Evolutionary conservation across 495 filamentous ascomycete species (phyloP).

Genomic region (Clavariopsis aquatica): DNA sequence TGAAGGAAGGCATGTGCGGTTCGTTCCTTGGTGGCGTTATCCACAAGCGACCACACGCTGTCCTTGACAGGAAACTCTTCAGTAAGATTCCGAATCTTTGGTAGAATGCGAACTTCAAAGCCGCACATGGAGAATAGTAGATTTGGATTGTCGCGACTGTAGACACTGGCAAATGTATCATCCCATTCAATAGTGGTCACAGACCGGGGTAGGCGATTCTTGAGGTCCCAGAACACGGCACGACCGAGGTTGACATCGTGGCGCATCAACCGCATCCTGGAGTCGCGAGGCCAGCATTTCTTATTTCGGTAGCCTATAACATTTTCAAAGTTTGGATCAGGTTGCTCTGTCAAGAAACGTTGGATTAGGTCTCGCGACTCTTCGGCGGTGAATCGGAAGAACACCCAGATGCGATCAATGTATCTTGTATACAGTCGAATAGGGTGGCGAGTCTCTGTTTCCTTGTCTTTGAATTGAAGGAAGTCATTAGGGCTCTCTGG

Average conservation of each 20-base stretch:
- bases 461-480: conserved; percentile 90
- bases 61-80: conserved; percentile 98
- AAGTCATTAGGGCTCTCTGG: conserved; percentile 97
- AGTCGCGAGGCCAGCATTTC: conserved; percentile 99
- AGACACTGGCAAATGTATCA: conserved; percentile 98
- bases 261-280: conserved; percentile 96
- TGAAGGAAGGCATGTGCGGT: conserved; percentile 98
- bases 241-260: conserved; percentile 98
- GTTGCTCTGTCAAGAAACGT: conserved; percentile 95
- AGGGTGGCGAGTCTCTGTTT: conserved; percentile 87
- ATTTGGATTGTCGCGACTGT: conserved; percentile 98
- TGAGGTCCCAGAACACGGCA: conserved; percentile 98
- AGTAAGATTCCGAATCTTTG: conserved; percentile 91
- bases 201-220: conserved; percentile 91
- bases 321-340: conserved; percentile 99
- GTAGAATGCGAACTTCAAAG: conserved; percentile 95
- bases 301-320: conserved; percentile 99
- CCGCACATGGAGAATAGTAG: conserved; percentile 97
- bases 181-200: conserved; percentile 99
- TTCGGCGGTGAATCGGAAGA: conserved; percentile 88
- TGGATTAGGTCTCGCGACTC: conserved; percentile 96
- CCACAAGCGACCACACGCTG: conserved; percentile 95
- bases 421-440: conserved; percentile 97
- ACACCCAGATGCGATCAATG: conserved; percentile 98
- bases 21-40: conserved; percentile 93